Evolutionary conservation across 2,329 filamentous ascomycete genomes (phyloP), one percentile per base, ranked within the genome.

Genomic region (Aspergillus pseudoterreus): DNA sequence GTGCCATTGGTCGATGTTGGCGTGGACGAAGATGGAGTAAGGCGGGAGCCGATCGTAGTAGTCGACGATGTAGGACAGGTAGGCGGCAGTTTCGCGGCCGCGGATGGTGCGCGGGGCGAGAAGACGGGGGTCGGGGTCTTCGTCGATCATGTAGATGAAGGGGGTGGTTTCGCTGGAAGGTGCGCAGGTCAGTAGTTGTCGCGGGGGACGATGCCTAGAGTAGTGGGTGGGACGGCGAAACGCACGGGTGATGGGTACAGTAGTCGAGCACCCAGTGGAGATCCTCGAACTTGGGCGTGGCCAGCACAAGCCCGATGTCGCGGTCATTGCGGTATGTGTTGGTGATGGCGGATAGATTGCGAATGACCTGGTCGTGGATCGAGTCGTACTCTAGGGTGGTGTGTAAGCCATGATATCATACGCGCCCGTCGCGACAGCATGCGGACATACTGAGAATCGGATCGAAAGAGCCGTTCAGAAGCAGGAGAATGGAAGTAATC

Each of bases 41-140:
- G 83, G 81, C 2, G 81, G 77, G 4, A 86, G 74, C 3, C 72
- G 60, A 55, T 85, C 75, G 68, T 86, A 86, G 64, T 80, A 76
- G 63, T 84, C 81, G 59, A 83, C 78, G 59, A 86, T 77, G 66
- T 82, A 85, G 36, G 76, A 80, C 35, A 84, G 73, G 62, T 86
- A 85, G 6, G 82, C 77, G 69, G 82, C 79, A 32, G 80, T 82
- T 67, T 86, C 83, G 59, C 83, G 80, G 32, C 83, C 83, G 64
- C 83, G 59, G 33, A 54, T 61, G 22, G 64, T 64, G 22, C 56
- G 55, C 4, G 65, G 63, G 22, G 58, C n/a, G 38, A 64, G 59
- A 22, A 63, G 56, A 22, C 55, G 47, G 8, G 50, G 52, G n/a
- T 59, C 56, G 43, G 63, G 63, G 21, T 55, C 44, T 9, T 46